Percentiles rank a stretch among this genome's conserved stretches.
Conservation (phyloP, 805 yeast species). For the Saturnispora hagleri region DNA sequence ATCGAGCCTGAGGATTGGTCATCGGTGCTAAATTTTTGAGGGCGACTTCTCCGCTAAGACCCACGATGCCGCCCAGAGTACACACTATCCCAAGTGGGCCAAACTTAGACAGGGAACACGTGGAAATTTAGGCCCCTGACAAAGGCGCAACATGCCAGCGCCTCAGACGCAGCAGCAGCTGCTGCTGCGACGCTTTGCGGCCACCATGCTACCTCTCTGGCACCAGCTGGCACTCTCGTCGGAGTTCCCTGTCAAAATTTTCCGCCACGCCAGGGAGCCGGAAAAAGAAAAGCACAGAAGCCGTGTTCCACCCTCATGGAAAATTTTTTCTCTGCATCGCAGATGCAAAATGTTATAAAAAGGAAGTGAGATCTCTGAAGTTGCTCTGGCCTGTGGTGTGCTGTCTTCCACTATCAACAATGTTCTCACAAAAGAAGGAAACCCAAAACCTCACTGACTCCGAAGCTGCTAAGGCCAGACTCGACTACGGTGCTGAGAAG, state of each 20-base stretch:
- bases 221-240: background rate
- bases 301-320: background rate
- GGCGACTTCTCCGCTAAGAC: constrained; percentile 1
- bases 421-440: constrained; percentile 23
- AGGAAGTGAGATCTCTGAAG: background rate
- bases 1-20: background rate
- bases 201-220: too few species aligned
- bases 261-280: background rate
- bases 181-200: too few species aligned
- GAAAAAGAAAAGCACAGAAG: background rate
- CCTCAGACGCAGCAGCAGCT: too few species aligned
- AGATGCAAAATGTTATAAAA: background rate
- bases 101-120: too few species aligned
- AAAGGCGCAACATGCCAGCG: too few species aligned
- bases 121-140: too few species aligned
- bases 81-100: background rate
- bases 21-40: background rate
- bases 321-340: background rate
- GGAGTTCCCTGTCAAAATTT: constrained; percentile 1
- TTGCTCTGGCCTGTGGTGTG: background rate
- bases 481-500: constrained; percentile 32
- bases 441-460: constrained; percentile 27
- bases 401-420: constrained; percentile 7
- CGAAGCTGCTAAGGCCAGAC: constrained; percentile 25
- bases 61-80: background rate